These are phyloP conservation scores for Microthlaspi erraticum DNA, from an alignment of 345 rosid genomes.

Conservation along the genomic window DNA sequence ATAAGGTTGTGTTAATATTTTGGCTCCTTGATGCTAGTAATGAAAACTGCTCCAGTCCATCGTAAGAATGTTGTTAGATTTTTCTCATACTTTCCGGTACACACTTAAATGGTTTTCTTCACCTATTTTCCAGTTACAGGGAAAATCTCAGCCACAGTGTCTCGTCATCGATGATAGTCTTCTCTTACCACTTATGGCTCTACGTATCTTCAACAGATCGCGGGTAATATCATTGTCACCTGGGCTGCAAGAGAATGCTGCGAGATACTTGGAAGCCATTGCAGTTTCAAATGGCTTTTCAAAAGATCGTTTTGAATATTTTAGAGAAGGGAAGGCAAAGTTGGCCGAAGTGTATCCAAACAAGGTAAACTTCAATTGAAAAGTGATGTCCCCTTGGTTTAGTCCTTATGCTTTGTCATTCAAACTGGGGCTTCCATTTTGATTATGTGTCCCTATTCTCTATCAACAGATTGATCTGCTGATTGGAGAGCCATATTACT, in stretches of 20 bases:
- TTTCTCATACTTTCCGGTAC: conserved; percentile 5
- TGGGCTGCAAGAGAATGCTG: conserved; percentile 66
- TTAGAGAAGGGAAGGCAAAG: conserved; percentile 49
- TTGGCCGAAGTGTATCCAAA: conserved; percentile 56
- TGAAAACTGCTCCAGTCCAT: neutral
- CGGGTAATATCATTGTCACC: conserved; percentile 68
- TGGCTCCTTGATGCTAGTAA: conserved; percentile 19
- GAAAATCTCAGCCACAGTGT: conserved; percentile 59
- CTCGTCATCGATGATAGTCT: conserved; percentile 86
- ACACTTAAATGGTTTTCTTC: conserved; percentile 19
- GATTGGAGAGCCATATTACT: conserved; percentile 87
- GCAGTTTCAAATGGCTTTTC: conserved; percentile 67
- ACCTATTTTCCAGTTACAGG: conserved; percentile 65
- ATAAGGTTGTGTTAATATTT: conserved; percentile 10
- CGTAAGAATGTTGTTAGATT: neutral
- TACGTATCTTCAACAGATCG: conserved; percentile 58
- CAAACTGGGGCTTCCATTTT: conserved; percentile 1
- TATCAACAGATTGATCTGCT: conserved; percentile 72
- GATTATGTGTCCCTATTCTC: conserved; percentile 3
- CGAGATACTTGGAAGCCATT: conserved; percentile 63
- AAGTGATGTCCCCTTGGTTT: conserved; percentile 3
- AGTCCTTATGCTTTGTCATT: conserved; percentile 5
- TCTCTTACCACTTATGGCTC: conserved; percentile 62
- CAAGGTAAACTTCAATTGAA: conserved; percentile 51
- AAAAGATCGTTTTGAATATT: conserved; percentile 58